phyloP scores from a whole-genome alignment of 306 rosid genomes.

The Cucurbita argyrosperma region DNA sequence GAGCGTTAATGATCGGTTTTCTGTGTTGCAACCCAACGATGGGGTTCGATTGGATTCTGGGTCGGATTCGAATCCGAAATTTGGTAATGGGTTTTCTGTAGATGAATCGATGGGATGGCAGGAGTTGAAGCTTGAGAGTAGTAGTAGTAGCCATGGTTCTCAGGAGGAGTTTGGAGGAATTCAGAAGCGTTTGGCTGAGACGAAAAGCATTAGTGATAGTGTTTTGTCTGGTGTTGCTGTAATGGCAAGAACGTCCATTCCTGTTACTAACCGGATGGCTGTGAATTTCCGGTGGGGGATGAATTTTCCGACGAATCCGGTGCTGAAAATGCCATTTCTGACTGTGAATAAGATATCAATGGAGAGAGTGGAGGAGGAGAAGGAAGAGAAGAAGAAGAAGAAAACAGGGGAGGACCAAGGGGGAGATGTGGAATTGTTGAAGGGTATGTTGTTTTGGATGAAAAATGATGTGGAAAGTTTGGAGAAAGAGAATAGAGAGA shows the following conservation, averaged over 20 bases:
- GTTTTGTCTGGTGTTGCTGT: conserved; percentile 34
- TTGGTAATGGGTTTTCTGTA: conserved; percentile 21
- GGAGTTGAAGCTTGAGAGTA: conserved; percentile 57
- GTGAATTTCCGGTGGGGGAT: conserved; percentile 61
- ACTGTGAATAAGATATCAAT: conserved; percentile 56
- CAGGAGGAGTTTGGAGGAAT: conserved; percentile 1
- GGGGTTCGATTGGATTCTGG: conserved; percentile 9
- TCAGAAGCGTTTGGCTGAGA: conserved; percentile 18
- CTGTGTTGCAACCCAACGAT: conserved; percentile 9
- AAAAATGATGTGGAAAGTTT: conserved; percentile 43
- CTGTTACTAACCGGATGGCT: conserved; percentile 29
- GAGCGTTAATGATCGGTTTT: conserved; percentile 9
- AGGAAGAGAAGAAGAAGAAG: conserved; percentile 19
- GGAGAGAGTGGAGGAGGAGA: conserved; percentile 35
- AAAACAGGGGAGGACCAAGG: conserved; percentile 2
- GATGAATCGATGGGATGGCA: conserved; percentile 44
- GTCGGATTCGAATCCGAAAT: conserved; percentile 8
- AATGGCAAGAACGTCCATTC: conserved; percentile 50
- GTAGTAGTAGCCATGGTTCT: conserved; percentile 4
- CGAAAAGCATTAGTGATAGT: conserved; percentile 19
- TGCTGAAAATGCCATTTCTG: conserved; percentile 37
- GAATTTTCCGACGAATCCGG: conserved; percentile 31
- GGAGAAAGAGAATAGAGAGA: conserved; percentile 59
- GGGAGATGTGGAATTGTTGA: conserved; percentile 36
- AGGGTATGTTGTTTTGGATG: conserved; percentile 48